Percentiles rank a stretch among this genome's conserved stretches.
Evolutionary conservation across 768 basidiomycete species (phyloP).

Genomic region (Erythrobasidium yunnanense): DNA sequence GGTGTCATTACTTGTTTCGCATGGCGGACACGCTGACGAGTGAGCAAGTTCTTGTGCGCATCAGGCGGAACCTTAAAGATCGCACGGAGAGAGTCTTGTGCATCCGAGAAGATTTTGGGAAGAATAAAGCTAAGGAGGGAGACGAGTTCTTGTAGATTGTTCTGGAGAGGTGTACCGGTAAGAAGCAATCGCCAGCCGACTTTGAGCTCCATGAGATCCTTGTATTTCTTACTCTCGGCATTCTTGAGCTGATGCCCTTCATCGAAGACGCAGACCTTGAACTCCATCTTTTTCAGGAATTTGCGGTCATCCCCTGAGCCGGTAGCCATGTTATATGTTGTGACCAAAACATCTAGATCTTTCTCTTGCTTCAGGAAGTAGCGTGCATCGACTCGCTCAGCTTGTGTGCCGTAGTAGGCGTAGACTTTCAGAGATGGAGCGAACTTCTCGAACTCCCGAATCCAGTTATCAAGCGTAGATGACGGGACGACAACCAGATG

Average conservation of each 20-base stretch:
- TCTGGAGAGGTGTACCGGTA: conserved; percentile 84
- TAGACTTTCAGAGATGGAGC: conserved; percentile 72
- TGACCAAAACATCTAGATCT: conserved; percentile 80
- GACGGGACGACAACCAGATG: conserved; percentile 96
- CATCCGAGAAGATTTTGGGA: conserved; percentile 70
- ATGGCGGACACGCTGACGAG: conserved; percentile 81
- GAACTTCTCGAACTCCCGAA: conserved; percentile 85
- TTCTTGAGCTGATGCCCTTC: conserved; percentile 97
- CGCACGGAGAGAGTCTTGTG: conserved; percentile 65
- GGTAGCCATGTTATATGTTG: conserved; percentile 88
- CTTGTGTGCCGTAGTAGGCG: conserved; percentile 88
- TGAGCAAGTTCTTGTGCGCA: conserved; percentile 71
- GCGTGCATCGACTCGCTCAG: conserved; percentile 64
- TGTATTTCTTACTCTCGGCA: conserved; percentile 92
- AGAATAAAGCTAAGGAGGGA: conserved; percentile 96
- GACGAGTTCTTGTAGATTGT: conserved; percentile 48
- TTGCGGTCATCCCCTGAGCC: conserved; percentile 77
- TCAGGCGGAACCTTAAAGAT: conserved; percentile 92
- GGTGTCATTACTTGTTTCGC: conserved; percentile 99
- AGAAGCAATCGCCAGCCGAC: conserved; percentile 82
- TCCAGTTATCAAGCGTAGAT: conserved; percentile 97
- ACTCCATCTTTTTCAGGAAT: conserved; percentile 73
- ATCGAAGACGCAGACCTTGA: conserved; percentile 88
- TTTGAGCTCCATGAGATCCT: conserved; percentile 69
- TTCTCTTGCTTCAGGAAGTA: conserved; percentile 59